Percentiles rank a stretch among this genome's conserved stretches.
Evolutionary conservation across 176 grass and related monocot genomes (phyloP).

Genomic region (Avena eriantha): DNA sequence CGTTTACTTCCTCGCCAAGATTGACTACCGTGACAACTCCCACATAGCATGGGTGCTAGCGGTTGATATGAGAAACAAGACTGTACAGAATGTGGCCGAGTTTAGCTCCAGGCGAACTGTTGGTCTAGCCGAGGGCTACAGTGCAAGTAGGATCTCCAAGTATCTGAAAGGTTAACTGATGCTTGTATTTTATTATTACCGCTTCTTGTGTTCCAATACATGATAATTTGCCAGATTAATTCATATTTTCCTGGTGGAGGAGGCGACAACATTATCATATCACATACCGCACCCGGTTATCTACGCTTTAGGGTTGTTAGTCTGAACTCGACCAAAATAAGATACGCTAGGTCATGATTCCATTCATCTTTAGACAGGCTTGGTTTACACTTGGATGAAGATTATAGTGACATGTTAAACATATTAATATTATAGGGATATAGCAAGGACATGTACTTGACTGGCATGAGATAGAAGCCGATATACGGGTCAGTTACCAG

Average conservation of each 20-base stretch:
- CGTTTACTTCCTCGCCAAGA: neutral
- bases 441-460: no score
- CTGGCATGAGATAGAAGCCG: no score
- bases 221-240: neutral
- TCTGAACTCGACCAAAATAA: neutral
- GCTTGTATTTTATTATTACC: neutral
- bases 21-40: neutral
- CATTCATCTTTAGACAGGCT: neutral
- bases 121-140: neutral
- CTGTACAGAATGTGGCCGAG: neutral
- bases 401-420: no score
- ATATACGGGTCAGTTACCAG: no score
- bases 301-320: neutral
- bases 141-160: neutral
- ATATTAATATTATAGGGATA: no score
- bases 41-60: neutral
- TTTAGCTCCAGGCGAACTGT: neutral
- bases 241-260: neutral
- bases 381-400: neutral
- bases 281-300: neutral
- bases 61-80: neutral
- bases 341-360: neutral
- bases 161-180: neutral
- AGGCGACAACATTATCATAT: neutral
- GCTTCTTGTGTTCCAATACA: neutral